A percentile compares a stretch with the other conserved stretches of the same genome.
phyloP scores from a whole-genome alignment of 2,329 filamentous ascomycete species.

The Colletotrichum tanaceti region DNA sequence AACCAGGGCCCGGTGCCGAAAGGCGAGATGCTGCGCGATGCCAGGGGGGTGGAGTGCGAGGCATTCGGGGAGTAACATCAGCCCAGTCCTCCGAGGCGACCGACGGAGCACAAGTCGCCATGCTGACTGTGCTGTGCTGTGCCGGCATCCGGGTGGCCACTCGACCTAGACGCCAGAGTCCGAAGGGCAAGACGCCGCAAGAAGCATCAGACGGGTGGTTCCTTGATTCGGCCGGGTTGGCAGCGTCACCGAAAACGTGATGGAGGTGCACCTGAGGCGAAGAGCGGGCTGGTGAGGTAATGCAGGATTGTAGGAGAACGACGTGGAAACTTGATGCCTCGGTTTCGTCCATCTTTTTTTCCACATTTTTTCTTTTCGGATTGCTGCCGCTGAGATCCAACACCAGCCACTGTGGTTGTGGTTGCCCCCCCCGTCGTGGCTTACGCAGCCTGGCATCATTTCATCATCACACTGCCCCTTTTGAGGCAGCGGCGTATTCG shows the following conservation, averaged over 20 bases:
- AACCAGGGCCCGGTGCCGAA: conserved; percentile 20
- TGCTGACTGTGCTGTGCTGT: neutral
- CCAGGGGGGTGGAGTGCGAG: neutral
- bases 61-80: conserved; percentile 32
- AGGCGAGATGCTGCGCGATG: conserved; percentile 2
- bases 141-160: conserved; percentile 9
- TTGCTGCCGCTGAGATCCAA: neutral
- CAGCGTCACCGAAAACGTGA: conserved; percentile 32
- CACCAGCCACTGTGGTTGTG: neutral
- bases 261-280: conserved; percentile 16
- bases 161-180: neutral
- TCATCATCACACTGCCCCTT: neutral
- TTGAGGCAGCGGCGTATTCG: conserved; percentile 4
- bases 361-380: neutral
- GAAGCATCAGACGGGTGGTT: no score
- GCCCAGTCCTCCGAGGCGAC: conserved; percentile 9
- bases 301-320: conserved; percentile 2
- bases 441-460: conserved; percentile 10
- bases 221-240: conserved; percentile 24
- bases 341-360: neutral
- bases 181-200: no score
- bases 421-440: neutral
- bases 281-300: conserved; percentile 26
- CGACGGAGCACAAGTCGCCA: no score
- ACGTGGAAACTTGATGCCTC: neutral